Conservation (phyloP, 2,329 filamentous ascomycete genomes). For the Xylariaceae sp. region DNA sequence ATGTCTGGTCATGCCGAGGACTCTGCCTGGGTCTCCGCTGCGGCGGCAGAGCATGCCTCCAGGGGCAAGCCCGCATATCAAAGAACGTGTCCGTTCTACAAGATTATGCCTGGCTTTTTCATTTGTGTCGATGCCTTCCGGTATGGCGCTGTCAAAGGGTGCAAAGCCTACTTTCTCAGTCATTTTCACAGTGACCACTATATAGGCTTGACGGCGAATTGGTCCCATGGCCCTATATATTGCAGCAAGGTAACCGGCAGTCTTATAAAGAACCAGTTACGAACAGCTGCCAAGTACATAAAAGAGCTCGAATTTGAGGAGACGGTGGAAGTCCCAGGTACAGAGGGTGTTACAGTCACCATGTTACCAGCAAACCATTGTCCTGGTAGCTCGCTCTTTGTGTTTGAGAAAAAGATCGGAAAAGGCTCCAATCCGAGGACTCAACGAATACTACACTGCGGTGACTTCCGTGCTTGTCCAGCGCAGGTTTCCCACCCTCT, state of each 20-base stretch:
- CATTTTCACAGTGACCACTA: slow-evolving; percentile 99
- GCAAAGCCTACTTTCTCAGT: slow-evolving; percentile 93
- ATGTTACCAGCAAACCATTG: slow-evolving; percentile 98
- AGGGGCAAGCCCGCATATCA: slow-evolving; percentile 86
- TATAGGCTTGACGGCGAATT: slow-evolving; percentile 84
- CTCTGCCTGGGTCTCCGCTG: slow-evolving; percentile 85
- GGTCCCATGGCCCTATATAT: slow-evolving; percentile 94
- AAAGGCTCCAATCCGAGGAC: slow-evolving; percentile 64
- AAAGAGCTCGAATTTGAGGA: slow-evolving; percentile 85
- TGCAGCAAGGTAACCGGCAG: slow-evolving; percentile 93
- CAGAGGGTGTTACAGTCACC: slow-evolving; percentile 82
- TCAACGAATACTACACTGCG: slow-evolving; percentile 90
- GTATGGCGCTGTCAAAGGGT: slow-evolving; percentile 91
- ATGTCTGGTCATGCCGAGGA: slow-evolving; percentile 95
- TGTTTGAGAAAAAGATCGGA: slow-evolving; percentile 81
- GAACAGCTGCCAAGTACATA: slow-evolving; percentile 85
- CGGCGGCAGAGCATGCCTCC: slow-evolving; percentile 77
- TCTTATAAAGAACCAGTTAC: slow-evolving; percentile 83
- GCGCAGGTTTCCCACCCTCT: slow-evolving; percentile 84
- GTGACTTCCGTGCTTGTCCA: slow-evolving; percentile 91
- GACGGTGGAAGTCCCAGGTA: slow-evolving; percentile 78
- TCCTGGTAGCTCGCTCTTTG: slow-evolving; percentile 89
- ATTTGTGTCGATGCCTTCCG: slow-evolving; percentile 97
- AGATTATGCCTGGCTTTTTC: slow-evolving; percentile 90
- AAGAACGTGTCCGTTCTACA: slow-evolving; percentile 96